These are phyloP conservation scores for Anthracocystis setariae DNA, from an alignment of 1,284 basidiomycete genomes.

Conservation along the genomic window DNA sequence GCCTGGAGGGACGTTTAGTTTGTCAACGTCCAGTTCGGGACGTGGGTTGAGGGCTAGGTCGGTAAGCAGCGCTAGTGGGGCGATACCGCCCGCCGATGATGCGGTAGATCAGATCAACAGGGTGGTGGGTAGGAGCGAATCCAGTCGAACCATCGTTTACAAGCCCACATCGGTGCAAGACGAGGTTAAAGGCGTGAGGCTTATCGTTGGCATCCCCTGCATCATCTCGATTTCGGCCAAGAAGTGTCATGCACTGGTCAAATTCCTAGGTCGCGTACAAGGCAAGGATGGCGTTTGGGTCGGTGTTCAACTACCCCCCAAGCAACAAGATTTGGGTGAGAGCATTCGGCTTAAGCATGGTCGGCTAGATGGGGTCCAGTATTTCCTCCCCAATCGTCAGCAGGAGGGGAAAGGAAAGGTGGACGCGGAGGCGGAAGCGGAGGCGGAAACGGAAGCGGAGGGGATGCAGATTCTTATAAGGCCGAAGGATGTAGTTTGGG, in stretches of 20 bases:
- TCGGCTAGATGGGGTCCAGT: conserved; percentile 75
- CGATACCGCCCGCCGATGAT: too few species aligned
- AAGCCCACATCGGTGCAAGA: neutral
- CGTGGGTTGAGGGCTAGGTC: conserved; percentile 17
- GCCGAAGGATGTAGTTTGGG: conserved; percentile 52
- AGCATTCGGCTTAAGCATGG: neutral
- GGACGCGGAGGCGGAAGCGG: conserved; percentile 3
- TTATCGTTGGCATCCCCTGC: conserved; percentile 44
- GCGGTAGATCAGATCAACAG: conserved; percentile 15
- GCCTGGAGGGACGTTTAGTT: conserved; percentile 43
- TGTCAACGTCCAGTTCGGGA: conserved; percentile 23
- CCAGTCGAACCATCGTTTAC: conserved; percentile 15
- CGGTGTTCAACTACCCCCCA: conserved; percentile 39
- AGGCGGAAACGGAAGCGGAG: conserved; percentile 3
- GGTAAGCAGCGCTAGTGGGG: conserved; percentile 6
- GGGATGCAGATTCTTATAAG: conserved; percentile 37
- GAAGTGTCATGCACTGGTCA: conserved; percentile 43
- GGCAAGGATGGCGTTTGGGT: conserved; percentile 45
- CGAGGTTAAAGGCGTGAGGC: neutral
- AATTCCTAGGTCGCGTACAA: conserved; percentile 52
- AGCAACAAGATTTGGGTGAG: conserved; percentile 32
- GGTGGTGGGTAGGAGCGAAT: conserved; percentile 9
- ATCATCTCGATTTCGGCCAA: conserved; percentile 30
- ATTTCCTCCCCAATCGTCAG: conserved; percentile 72
- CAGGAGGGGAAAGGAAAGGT: neutral